Conservation (phyloP, 2,329 filamentous ascomycete species). For the Neonectria magnoliae region DNA sequence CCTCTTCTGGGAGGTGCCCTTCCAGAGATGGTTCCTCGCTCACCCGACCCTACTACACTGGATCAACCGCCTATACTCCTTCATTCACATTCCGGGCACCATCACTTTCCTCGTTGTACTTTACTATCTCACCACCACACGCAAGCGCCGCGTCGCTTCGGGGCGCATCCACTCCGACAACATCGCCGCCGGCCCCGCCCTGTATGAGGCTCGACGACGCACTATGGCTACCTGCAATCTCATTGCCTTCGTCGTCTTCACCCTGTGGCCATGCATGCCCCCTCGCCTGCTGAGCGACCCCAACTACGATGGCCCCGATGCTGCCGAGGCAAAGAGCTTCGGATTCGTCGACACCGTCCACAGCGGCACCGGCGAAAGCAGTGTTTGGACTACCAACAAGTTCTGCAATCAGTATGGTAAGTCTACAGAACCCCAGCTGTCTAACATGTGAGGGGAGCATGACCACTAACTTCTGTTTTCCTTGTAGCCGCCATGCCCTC, state of each 20-base stretch:
- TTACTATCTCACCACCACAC: slow-evolving; percentile 76
- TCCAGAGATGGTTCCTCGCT: slow-evolving; percentile 65
- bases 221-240: slow-evolving; percentile 72
- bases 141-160: slow-evolving; percentile 54
- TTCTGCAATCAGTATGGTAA: slow-evolving; percentile 80
- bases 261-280: slow-evolving; percentile 72
- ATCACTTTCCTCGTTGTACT: slow-evolving; percentile 73
- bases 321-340: slow-evolving; percentile 67
- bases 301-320: slow-evolving; percentile 63
- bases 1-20: slow-evolving; percentile 71
- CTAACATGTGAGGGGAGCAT: neutral
- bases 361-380: slow-evolving; percentile 60
- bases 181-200: slow-evolving; percentile 52
- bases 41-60: slow-evolving; percentile 69
- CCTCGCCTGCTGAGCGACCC: slow-evolving; percentile 68
- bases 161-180: slow-evolving; percentile 43
- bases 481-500: slow-evolving; percentile 76
- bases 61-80: slow-evolving; percentile 79
- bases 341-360: slow-evolving; percentile 72
- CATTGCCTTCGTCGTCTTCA: slow-evolving; percentile 69
- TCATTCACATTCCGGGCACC: slow-evolving; percentile 81
- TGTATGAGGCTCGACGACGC: slow-evolving; percentile 66
- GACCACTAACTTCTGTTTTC: slow-evolving; percentile 19
- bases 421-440: slow-evolving; percentile 33
- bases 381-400: slow-evolving; percentile 66